Conservation (phyloP, 2,329 filamentous ascomycete genomes). For the Cladobotryum protrusum region DNA sequence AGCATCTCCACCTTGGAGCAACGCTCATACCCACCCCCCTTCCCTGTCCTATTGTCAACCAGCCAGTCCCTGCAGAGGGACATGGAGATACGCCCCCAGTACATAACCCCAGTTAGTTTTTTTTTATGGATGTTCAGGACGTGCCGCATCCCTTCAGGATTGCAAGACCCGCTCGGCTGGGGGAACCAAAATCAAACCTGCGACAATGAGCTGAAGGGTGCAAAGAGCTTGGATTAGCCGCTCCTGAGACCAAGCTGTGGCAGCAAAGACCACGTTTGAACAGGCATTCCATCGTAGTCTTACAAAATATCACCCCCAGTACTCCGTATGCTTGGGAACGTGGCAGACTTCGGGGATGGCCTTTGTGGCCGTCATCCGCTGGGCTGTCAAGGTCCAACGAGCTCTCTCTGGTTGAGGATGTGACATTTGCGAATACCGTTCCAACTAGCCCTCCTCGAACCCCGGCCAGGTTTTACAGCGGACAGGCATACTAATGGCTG, state of each 20-base stretch:
- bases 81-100: constrained; percentile 9
- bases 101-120: constrained; percentile 1
- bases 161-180: background rate
- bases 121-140: background rate
- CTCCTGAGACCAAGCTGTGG: background rate
- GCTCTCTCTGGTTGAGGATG: background rate
- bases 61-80: constrained; percentile 13
- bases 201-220: background rate
- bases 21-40: constrained; percentile 6
- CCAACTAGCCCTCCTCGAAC: constrained; percentile 4
- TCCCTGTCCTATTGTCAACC: constrained; percentile 11
- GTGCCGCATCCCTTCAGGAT: background rate
- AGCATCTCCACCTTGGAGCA: constrained; percentile 9
- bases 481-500: constrained; percentile 14
- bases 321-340: constrained; percentile 9
- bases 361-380: constrained; percentile 11
- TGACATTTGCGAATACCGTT: background rate
- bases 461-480: constrained; percentile 11
- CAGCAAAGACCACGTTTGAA: too few species aligned
- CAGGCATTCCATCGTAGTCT: too few species aligned
- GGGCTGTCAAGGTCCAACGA: constrained; percentile 7
- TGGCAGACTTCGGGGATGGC: constrained; percentile 8
- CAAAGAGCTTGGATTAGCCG: background rate
- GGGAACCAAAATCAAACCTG: background rate
- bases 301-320: background rate